Evolutionary conservation across 371 early-diverging fungal species (phyloP), one percentile per base, ranked within the genome.

Genomic region (Zychaea mexicana): DNA sequence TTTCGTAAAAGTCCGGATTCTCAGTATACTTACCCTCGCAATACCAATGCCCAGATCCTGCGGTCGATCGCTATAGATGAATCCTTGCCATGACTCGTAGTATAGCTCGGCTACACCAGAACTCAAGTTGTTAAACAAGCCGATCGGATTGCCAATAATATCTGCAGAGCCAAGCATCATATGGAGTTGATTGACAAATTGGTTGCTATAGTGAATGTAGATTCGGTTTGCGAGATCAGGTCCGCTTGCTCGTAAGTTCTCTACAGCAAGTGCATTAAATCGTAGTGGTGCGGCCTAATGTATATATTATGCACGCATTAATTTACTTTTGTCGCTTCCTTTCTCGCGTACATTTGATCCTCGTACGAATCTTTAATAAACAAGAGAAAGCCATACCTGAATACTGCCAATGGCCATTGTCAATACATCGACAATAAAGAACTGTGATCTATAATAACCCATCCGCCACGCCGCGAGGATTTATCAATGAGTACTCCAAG

Each of bases 401-500:
- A 97, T 90, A 63, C 97, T 99, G 57, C 97, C 99, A 49, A 99
- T 89, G 3, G 98, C 93, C 96, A 96, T 96, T 0, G 96, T 97
- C 32, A 99, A 76, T 9, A 97, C 92, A 66, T 98, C 96, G 36
- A 91, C 79, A 27, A 96, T 70, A 52, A 86, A 86, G 24, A 49
- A 49, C 3, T 24, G 49, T 19, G 49, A 19, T 49, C 49, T 49
- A 22, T 49, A 22, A 49, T 19, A 46, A 46, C n/a, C n/a, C n/a
- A n/a, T n/a, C n/a, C n/a, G n/a, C n/a, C n/a, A n/a, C n/a, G n/a
- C n/a, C n/a, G n/a, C n/a, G n/a, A n/a, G n/a, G n/a, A n/a, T n/a
- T n/a, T n/a, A n/a, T n/a, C n/a, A n/a, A n/a, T n/a, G n/a, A n/a
- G n/a, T n/a, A n/a, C n/a, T n/a, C n/a, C n/a, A n/a, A 36, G 15